Conservation (phyloP, 2,329 filamentous ascomycete genomes). For the Cladorrhinum sp. region DNA sequence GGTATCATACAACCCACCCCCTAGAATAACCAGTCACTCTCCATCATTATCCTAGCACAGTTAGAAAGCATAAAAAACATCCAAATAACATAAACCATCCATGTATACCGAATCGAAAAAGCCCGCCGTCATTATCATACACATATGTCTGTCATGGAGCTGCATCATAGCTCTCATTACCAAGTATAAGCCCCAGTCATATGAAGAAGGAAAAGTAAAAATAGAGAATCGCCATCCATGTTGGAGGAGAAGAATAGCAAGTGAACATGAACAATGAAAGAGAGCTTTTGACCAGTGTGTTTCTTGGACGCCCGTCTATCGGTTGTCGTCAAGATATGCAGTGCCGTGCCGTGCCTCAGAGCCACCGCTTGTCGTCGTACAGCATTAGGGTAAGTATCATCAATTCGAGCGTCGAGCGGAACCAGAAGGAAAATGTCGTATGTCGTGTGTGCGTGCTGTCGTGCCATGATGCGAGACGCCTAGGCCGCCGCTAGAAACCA, state of each 20-base stretch:
- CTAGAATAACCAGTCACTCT: neutral
- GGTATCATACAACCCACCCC: conserved; percentile 2
- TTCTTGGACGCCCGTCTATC: conserved; percentile 4
- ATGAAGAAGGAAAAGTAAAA: neutral
- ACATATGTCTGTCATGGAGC: neutral
- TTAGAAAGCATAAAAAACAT: neutral
- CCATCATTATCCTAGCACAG: neutral
- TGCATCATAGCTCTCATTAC: neutral
- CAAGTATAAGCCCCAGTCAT: neutral
- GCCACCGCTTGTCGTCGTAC: conserved; percentile 15
- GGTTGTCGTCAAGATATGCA: conserved; percentile 2
- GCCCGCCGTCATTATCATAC: neutral
- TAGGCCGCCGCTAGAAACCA: conserved; percentile 2
- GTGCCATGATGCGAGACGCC: conserved; percentile 2
- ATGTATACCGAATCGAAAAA: neutral
- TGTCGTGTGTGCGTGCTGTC: conserved; percentile 6
- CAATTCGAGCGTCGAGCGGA: neutral
- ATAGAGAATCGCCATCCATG: neutral
- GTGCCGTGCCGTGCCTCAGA: conserved; percentile 4
- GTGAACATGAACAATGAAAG: neutral
- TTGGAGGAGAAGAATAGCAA: neutral
- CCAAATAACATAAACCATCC: neutral
- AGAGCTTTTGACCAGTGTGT: neutral
- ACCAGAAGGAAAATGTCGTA: conserved; percentile 4
- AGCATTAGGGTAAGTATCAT: conserved; percentile 11